These are phyloP conservation scores for Podospora tetraspora DNA, from an alignment of 495 filamentous ascomycete species.

Conservation along the genomic window DNA sequence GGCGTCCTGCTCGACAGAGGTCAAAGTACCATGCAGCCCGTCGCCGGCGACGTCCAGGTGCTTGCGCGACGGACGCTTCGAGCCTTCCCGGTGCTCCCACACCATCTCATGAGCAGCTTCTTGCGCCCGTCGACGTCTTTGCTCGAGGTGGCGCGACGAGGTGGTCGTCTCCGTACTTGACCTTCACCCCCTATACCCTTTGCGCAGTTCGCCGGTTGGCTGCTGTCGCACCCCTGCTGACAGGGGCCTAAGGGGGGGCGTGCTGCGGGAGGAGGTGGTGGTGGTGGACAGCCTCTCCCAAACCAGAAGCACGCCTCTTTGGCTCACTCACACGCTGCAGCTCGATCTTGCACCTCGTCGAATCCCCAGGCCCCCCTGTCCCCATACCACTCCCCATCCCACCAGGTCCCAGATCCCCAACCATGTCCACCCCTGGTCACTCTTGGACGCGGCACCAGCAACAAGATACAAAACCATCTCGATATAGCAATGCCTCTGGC, in stretches of 20 bases:
- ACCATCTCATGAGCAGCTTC: neutral
- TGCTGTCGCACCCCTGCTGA: conserved; percentile 16
- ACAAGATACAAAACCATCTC: conserved; percentile 25
- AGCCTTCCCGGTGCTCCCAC: conserved; percentile 5
- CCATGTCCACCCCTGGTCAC: neutral
- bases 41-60: neutral
- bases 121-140: neutral
- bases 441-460: neutral
- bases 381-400: conserved; percentile 22
- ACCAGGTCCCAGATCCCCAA: conserved; percentile 3
- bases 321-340: conserved; percentile 4
- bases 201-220: neutral
- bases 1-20: neutral
- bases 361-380: conserved; percentile 1
- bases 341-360: conserved; percentile 13
- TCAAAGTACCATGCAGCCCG: conserved; percentile 9
- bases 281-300: conserved; percentile 20
- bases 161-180: neutral
- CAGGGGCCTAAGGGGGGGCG: conserved; percentile 12
- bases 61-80: conserved; percentile 1
- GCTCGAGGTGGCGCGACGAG: neutral
- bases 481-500: conserved; percentile 45
- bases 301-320: conserved; percentile 22
- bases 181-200: conserved; percentile 8
- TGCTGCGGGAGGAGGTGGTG: neutral